Base-by-base conservation (phyloP, 2,329 filamentous ascomycete genomes). In the Colletotrichum cuscutae region DNA sequence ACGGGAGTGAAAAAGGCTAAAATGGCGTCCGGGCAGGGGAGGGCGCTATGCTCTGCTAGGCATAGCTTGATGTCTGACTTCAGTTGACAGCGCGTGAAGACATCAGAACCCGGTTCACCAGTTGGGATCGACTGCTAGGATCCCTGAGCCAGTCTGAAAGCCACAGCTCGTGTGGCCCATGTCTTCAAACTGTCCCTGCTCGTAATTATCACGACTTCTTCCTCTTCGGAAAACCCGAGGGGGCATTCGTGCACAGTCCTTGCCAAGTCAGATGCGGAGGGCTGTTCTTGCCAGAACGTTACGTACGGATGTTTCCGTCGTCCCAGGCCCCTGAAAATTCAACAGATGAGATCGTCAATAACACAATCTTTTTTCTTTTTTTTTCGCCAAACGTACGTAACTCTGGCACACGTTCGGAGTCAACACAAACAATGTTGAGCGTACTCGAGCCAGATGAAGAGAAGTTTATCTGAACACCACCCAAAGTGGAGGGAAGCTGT, bases 1-100 rank as follows among this genome's bases (percentile, higher is more conserved):
- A 72, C 65, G 65, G 65, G 59, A 59, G 64, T 68, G 57, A 28
- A 58, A 71, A 68, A 71, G 65, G 65, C 65, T 72, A 72, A 72
- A 69, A 35, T 64, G 65, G 65, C 65, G 65, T 53, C 56, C 57
- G 35, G 30, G 53, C 30, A 46, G 53, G 35, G 35, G 22, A 53
- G 53, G 13, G 46, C 59, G 59, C 70, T 72, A 70, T 19, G 59
- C 70, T 72, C 53, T 64, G 59, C 70, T 69, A 64, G 70, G 70
- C 53, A 72, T 72, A 72, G 70, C 53, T 69, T 24, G 32, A 54
- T 9, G 24, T 56, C 53, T 32, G 24, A 59, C 60, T 69, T 56
- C 22, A 64, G 59, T 64, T 69, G 65, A 64, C 65, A 64, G 70
- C 65, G n/a, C 64, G 65, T 63, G 59, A 72, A 72, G 59, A 72